phyloP scores from a whole-genome alignment of 2,329 filamentous ascomycete genomes.

The Elsinoe fawcettii region DNA sequence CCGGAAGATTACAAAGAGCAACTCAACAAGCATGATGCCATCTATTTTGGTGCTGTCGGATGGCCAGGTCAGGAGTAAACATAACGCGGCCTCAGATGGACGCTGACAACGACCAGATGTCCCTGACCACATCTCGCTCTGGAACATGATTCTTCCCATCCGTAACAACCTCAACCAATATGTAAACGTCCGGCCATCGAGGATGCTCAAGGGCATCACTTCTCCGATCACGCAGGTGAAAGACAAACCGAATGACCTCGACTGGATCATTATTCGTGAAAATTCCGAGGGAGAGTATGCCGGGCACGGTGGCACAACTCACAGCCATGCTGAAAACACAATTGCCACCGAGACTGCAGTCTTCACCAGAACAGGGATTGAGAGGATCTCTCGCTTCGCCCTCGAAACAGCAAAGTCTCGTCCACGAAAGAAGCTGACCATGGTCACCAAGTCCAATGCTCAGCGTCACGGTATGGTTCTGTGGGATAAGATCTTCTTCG shows the following conservation, averaged over 20 bases:
- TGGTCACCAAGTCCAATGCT: slow-evolving; percentile 45
- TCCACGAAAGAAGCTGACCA: slow-evolving; percentile 40
- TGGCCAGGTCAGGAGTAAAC: slow-evolving; percentile 40
- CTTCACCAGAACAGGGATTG: slow-evolving; percentile 39
- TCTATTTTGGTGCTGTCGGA: slow-evolving; percentile 54
- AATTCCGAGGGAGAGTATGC: slow-evolving; percentile 44
- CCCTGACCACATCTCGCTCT: slow-evolving; percentile 60
- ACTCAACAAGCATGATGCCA: slow-evolving; percentile 46
- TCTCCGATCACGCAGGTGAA: slow-evolving; percentile 34
- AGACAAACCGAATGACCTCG: slow-evolving; percentile 31
- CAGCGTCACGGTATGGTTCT: slow-evolving; percentile 44
- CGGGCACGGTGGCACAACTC: slow-evolving; percentile 39
- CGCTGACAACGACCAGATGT: slow-evolving; percentile 40
- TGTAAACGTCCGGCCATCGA: slow-evolving; percentile 54
- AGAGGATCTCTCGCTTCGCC: slow-evolving; percentile 42
- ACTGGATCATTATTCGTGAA: slow-evolving; percentile 44
- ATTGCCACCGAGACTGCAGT: slow-evolving; percentile 42
- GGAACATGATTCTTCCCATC: slow-evolving; percentile 60
- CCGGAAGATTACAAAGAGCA: slow-evolving; percentile 44
- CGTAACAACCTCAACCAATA: slow-evolving; percentile 61
- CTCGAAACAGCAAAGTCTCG: slow-evolving; percentile 39
- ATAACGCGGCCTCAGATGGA: not conserved
- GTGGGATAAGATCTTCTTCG: slow-evolving; percentile 42
- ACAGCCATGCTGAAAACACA: slow-evolving; percentile 34
- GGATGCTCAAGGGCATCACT: slow-evolving; percentile 36